These are phyloP conservation scores for Nematodospora anomalae DNA, from an alignment of 1,139 yeast genomes.

Conservation along the genomic window DNA sequence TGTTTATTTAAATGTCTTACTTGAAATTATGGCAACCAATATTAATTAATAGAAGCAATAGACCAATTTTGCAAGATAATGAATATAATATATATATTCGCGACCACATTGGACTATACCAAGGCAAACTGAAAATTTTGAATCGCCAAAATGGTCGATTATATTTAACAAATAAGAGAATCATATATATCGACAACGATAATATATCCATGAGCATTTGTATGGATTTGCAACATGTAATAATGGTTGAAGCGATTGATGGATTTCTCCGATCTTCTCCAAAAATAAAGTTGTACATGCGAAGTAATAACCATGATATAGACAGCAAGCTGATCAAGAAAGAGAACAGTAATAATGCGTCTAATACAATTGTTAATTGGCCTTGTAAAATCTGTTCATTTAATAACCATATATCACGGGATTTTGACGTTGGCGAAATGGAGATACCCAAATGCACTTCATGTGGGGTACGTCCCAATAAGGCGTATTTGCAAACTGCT, in stretches of 20 bases:
- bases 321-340: conserved; percentile 3
- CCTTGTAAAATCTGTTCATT: conserved; percentile 81
- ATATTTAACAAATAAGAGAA: conserved; percentile 70
- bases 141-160: conserved; percentile 73
- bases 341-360: not conserved
- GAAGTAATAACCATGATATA: not conserved
- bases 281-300: conserved; percentile 51
- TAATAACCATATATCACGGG: conserved; percentile 50
- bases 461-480: conserved; percentile 63
- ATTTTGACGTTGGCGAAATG: conserved; percentile 30
- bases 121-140: conserved; percentile 63
- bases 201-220: conserved; percentile 47
- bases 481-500: conserved; percentile 12
- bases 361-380: conserved; percentile 51
- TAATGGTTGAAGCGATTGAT: conserved; percentile 46
- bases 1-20: conserved; percentile 13
- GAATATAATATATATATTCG: conserved; percentile 50
- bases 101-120: conserved; percentile 66
- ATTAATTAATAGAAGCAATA: conserved; percentile 42
- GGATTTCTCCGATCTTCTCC: conserved; percentile 81
- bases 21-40: conserved; percentile 38
- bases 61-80: conserved; percentile 42
- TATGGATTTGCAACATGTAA: conserved; percentile 49
- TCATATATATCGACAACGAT: conserved; percentile 68
- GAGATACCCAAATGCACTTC: conserved; percentile 61